Base-by-base conservation (phyloP, 2,329 filamentous ascomycete genomes). In the Ophiostoma pallidulum region DNA sequence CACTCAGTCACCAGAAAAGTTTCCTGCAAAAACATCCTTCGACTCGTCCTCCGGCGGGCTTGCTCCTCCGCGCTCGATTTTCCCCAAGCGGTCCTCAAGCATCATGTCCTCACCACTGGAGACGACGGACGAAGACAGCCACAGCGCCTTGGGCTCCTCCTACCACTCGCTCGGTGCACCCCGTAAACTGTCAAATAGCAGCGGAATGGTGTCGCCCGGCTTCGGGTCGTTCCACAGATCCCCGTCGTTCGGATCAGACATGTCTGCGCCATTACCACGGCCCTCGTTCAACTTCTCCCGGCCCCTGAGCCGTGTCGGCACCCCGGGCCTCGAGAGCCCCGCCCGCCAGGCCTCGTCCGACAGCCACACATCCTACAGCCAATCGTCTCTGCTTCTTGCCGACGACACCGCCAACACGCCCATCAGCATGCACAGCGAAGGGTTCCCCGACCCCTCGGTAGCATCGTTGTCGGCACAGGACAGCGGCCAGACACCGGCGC, bases 211-310 rank as follows among this genome's bases (percentile, higher is more conserved):
- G 24, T 70, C 84, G 20, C 82, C 83, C 2, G 74, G 72, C 44
- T 65, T 75, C 49, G 72, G 76, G 14, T 72, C 78, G 24, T 77
- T 82, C 57, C 77, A 80, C 50, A 77, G 89, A 58, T 94, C 90
- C 1, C 88, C 89, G 2, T 97, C 92, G 0, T 75, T 87, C 32
- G 82, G 81, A 52, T 97, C 91, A 1, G 87, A 95, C 52, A 77
- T 78, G 43, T 94, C 89, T 2, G 74, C 75, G 38, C 74, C 64
- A 9, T 60, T 89, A 31, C 79, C 82, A 12, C 77, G 83, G 14
- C 85, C 88, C 1, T 80, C 85, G 0, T 91, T 94, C 66, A 97
- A 98, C 65, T 97, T 97, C 63, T 97, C 92, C 1, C 78, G 92
- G 37, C 92, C 92, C 0, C 67, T 94, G 51, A 96, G 91, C 63